Conservation (phyloP, 2,329 filamentous ascomycete species). For the Fusarium mexicanum region DNA sequence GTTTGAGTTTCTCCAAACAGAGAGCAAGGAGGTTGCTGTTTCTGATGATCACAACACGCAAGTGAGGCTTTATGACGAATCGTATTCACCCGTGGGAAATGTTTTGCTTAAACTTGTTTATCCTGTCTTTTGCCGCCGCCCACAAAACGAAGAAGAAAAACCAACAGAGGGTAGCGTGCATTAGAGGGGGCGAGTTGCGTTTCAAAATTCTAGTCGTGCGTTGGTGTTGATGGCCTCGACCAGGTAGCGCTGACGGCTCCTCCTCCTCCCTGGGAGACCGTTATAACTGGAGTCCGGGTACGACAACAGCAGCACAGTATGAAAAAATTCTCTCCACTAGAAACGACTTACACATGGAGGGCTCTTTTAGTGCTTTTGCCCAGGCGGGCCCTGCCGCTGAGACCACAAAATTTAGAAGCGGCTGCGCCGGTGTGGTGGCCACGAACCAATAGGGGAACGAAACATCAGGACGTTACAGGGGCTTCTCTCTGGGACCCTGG, state of each 20-base stretch:
- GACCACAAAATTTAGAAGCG: slow-evolving; percentile 28
- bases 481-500: slow-evolving; percentile 3
- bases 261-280: background rate
- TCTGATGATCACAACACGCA: slow-evolving; percentile 5
- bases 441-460: slow-evolving; percentile 13
- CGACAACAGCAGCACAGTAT: slow-evolving; percentile 19
- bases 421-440: slow-evolving; percentile 12
- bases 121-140: background rate
- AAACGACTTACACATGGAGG: background rate
- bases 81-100: slow-evolving; percentile 3
- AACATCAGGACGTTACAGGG: slow-evolving; percentile 17
- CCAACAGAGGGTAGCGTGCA: slow-evolving; percentile 10
- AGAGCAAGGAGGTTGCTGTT: slow-evolving; percentile 2
- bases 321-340: background rate
- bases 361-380: slow-evolving; percentile 18
- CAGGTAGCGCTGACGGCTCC: slow-evolving; percentile 22
- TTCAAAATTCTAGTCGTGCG: slow-evolving; percentile 21
- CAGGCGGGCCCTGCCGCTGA: slow-evolving; percentile 41
- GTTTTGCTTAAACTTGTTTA: background rate
- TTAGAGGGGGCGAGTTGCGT: slow-evolving; percentile 18
- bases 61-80: slow-evolving; percentile 16
- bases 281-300: background rate
- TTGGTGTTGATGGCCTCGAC: slow-evolving; percentile 22
- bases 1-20: slow-evolving; percentile 4
- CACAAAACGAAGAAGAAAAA: slow-evolving; percentile 2